Base-by-base conservation (phyloP, 352 stramenopile species). In the Phytophthora palmivora region DNA sequence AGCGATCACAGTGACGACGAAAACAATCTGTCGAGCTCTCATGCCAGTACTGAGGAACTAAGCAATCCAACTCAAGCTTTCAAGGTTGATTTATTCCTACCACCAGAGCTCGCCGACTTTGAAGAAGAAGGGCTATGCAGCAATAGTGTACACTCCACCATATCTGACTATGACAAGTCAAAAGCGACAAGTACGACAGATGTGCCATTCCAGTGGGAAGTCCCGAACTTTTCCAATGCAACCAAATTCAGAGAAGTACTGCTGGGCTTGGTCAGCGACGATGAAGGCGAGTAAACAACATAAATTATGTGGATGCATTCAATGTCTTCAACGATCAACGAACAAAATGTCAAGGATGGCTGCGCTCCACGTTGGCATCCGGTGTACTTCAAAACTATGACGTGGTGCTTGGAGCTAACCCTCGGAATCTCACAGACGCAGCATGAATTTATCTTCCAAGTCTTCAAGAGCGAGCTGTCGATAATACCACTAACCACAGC, bases 71-170 rank as follows among this genome's bases (percentile, higher is more conserved):
- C 10, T n/a, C 54, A 56, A 18, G 1, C 30, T 16, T 59, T 42
- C 26, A 64, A 54, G 16, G 56, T 55, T 16, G 37, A 47, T 9
- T 61, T 51, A 24, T 74, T 63, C 19, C 44, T 81, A 1, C 54
- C 60, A 6, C 76, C 76, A 6, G 80, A 89, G 37, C 63, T 88
- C 2, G 76, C 78, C 15, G 81, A 83, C 43, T 88, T 88, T 19
- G 78, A 88, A 61, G 81, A 90, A 51, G 78, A 86, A 9, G 81
- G 78, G 3, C 48, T 89, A 16, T 62, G 44, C 14, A 48, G 32
- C 16, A 52, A 59, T 37, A 45, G 36, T 9, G 44, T 68, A 9
- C n/a, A 44, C 14, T 28, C 30, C 6, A 34, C 30, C 4, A 34
- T 12, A 34, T 3, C 30, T 34, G 6, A 12, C 7, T 14, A 34